Conservation (phyloP, 306 rosid species). For the Citrullus amarus region DNA sequence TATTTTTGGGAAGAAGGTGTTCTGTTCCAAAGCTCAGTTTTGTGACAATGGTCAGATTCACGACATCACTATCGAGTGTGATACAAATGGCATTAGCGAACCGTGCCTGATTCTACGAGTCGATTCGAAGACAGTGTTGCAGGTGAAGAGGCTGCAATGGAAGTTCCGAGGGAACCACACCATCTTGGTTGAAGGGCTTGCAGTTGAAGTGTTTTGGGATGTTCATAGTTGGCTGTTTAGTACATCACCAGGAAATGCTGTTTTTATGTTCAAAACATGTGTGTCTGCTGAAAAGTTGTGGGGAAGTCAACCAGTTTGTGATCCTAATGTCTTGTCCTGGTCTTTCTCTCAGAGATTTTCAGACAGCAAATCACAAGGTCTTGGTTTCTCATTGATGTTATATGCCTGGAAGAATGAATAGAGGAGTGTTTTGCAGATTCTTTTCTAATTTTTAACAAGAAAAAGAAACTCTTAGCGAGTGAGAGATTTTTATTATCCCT, state of each 20-base stretch:
- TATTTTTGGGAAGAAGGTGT: constrained; percentile 68
- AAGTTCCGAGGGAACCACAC: constrained; percentile 89
- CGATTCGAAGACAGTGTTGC: constrained; percentile 75
- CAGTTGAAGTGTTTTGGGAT: constrained; percentile 91
- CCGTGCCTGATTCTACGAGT: constrained; percentile 59
- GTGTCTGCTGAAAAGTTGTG: constrained; percentile 55
- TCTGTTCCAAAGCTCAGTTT: constrained; percentile 60
- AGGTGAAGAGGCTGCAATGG: constrained; percentile 79
- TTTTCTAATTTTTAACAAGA: constrained; percentile 43
- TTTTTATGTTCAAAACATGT: constrained; percentile 86
- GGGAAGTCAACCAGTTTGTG: constrained; percentile 42
- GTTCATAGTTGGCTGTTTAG: constrained; percentile 90
- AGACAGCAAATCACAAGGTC: constrained; percentile 50
- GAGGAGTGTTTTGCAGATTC: constrained; percentile 21
- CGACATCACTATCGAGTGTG: constrained; percentile 85
- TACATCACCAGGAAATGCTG: constrained; percentile 60
- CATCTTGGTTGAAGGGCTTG: constrained; percentile 68
- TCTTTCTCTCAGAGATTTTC: constrained; percentile 84
- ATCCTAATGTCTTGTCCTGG: constrained; percentile 55
- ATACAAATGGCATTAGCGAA: constrained; percentile 42
- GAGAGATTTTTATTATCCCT: constrained; percentile 43
- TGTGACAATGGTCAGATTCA: constrained; percentile 67
- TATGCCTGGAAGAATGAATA: constrained; percentile 87
- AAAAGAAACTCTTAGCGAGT: constrained; percentile 18
- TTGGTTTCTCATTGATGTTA: constrained; percentile 68